Base-by-base conservation (phyloP, 2,329 filamentous ascomycete species). In the Echinosphaeria canescens region DNA sequence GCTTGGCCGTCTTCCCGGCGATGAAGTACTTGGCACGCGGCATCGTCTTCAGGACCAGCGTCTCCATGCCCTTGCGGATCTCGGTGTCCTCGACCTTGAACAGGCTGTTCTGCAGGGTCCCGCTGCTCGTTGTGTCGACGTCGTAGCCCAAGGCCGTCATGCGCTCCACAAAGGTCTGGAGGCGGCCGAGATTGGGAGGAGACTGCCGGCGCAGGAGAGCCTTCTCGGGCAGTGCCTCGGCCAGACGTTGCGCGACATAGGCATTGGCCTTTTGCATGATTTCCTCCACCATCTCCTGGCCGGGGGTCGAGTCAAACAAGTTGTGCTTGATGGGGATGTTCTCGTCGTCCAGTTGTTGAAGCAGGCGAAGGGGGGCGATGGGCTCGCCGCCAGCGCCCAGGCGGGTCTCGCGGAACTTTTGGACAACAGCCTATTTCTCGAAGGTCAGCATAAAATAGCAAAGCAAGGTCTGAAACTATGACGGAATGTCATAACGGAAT, bases 31-130 rank as follows among this genome's bases (percentile, higher is more conserved):
- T 95, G 43, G 84, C 88, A 33, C 85, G 78, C 41, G 79, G 75
- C 82, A 95, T 92, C 20, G 82, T 74, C 59, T 98, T 98, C 48
- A 92, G 62, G 18, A 95, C 60, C 16, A 95, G 57, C 3, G 85
- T 93, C 59, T 98, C 88, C 79, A 98, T 92, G 34, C 88, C 88
- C 68, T 91, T 92, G 42, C 88, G 78, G 34, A 93, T 59, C 37
- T 91, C 81, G 19, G 67, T 52, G 46, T 98, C 82, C 25, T 91
- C 73, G 23, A 98, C 71, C 50, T 80, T 79, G 65, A 93, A 95
- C 25, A 98, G 58, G 47, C 85, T 92, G 56, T 82, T 91, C 51
- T 95, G 88, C 22, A 98, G 59, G 27, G 75, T 72, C 27, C 84
- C 84, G 42, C 85, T 93, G 60, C 78, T 91, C 23, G 75, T 72